Base-by-base conservation (phyloP, 2,329 filamentous ascomycete species). In the Dendrostoma leiphaemia region DNA sequence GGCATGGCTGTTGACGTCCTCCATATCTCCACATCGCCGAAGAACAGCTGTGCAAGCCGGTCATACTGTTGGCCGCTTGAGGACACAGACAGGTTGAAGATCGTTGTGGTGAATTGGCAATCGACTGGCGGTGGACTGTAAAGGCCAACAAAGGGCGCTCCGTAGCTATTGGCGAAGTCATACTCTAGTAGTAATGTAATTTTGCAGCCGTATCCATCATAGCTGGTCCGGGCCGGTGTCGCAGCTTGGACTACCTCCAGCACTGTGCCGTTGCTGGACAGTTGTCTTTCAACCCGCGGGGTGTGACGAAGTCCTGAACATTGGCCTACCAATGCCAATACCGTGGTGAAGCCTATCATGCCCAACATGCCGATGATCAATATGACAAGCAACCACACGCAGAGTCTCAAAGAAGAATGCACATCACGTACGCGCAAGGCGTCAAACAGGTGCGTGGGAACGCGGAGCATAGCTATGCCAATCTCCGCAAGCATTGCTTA, bases 1-100 rank as follows among this genome's bases (percentile, higher is more conserved):
- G 83, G 83, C 68, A 87, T 84, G 1, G 83, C 82, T 1, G 84
- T 88, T 12, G 82, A 85, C 7, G 82, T 86, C 15, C 84, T 74
- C 67, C 82, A 87, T 1, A 88, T 70, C 63, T 88, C 84, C n/a
- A 78, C 74, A 62, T 86, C 82, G 19, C 80, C 80, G 23, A 88
- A 71, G 59, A 78, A 87, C 66, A 88, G 75, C 4, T 82, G 68
- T 4, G 77, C 83, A 3, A 88, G 70, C 29, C 84, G 73, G 61
- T 88, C 85, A 64, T 80, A 87, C 56, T 87, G 84, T 7, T 76
- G 74, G 7, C 84, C 83, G 59, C 69, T 69, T 4, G 81, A 84
- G 0, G 76, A 78, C 12, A 86, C 80, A 0, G 81, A 85, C 57
- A 88, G 68, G 51, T 85, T 85, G 67, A 86, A 81, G 17, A 69